Conservation (phyloP, 2,329 filamentous ascomycete species). For the Pyrenochaeta sp. region DNA sequence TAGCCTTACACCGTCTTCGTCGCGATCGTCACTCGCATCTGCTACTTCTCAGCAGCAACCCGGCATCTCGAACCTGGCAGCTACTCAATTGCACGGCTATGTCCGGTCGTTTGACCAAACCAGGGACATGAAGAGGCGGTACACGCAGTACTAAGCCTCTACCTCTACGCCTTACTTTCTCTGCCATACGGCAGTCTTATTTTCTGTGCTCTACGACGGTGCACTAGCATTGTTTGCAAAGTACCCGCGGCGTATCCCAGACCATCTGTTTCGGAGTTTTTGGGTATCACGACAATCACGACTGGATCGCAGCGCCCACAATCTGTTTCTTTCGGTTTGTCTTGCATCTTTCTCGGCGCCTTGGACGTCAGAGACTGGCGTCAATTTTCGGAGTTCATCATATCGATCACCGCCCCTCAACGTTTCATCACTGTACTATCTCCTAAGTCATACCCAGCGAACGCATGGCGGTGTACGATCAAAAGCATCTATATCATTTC, state of each 20-base stretch:
- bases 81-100: slow-evolving; percentile 82
- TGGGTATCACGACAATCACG: slow-evolving; percentile 27
- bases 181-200: too few species aligned
- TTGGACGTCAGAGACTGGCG: slow-evolving; percentile 17
- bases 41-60: slow-evolving; percentile 61
- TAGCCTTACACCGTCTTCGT: slow-evolving; percentile 69
- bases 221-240: too few species aligned
- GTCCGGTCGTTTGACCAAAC: slow-evolving; percentile 88
- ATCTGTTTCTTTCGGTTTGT: slow-evolving; percentile 10
- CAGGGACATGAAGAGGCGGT: slow-evolving; percentile 62
- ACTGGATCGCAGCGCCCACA: slow-evolving; percentile 12
- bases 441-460: slow-evolving; percentile 24
- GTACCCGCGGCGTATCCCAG: slow-evolving; percentile 7
- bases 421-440: slow-evolving; percentile 31
- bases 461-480: slow-evolving; percentile 36
- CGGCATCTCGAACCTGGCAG: slow-evolving; percentile 76
- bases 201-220: too few species aligned
- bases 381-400: slow-evolving; percentile 31
- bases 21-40: slow-evolving; percentile 83
- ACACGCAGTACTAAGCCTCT: slow-evolving; percentile 38
- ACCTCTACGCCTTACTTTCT: background rate
- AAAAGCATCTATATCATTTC: slow-evolving; percentile 41
- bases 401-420: slow-evolving; percentile 22
- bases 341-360: slow-evolving; percentile 21
- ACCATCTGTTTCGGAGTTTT: slow-evolving; percentile 19